phyloP scores from a whole-genome alignment of 805 yeast genomes.

The Saitoella complicata region DNA sequence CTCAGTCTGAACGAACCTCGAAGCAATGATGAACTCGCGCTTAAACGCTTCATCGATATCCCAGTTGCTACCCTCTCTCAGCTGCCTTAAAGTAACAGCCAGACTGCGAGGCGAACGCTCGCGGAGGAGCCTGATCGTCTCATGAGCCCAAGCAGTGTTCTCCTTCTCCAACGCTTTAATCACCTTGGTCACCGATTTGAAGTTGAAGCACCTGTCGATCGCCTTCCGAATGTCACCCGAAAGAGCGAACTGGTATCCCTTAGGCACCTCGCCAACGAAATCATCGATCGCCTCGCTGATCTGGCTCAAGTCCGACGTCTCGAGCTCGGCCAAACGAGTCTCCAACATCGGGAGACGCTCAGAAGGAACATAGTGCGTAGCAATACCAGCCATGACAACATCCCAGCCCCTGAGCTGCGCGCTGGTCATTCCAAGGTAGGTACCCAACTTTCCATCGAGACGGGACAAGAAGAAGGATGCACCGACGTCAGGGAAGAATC shows the following conservation, averaged over 20 bases:
- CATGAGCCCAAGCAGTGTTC: conserved; percentile 49
- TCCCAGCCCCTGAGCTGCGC: conserved; percentile 62
- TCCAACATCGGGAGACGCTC: conserved; percentile 45
- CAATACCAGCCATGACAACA: conserved; percentile 67
- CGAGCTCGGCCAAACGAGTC: conserved; percentile 48
- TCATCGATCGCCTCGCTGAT: conserved; percentile 67
- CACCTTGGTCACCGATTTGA: conserved; percentile 35
- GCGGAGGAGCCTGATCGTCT: conserved; percentile 38
- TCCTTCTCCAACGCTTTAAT: conserved; percentile 35
- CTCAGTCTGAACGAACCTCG: conserved; percentile 48
- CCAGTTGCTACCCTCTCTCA: conserved; percentile 42
- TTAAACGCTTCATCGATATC: conserved; percentile 51
- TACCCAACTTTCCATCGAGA: conserved; percentile 67
- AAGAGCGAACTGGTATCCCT: conserved; percentile 41
- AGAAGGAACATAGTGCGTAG: conserved; percentile 75
- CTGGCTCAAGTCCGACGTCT: conserved; percentile 10
- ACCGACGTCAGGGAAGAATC: conserved; percentile 93
- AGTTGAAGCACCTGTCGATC: conserved; percentile 54
- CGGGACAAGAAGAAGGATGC: conserved; percentile 77
- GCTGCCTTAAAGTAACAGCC: conserved; percentile 50
- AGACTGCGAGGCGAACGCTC: conserved; percentile 67
- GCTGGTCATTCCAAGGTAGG: conserved; percentile 77
- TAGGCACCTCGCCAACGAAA: conserved; percentile 53
- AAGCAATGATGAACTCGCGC: conserved; percentile 60
- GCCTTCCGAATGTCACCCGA: conserved; percentile 38